Evolutionary conservation across 2,329 filamentous ascomycete genomes (phyloP), one percentile per base, ranked within the genome.

Genomic region (Lecanicillium sp.): DNA sequence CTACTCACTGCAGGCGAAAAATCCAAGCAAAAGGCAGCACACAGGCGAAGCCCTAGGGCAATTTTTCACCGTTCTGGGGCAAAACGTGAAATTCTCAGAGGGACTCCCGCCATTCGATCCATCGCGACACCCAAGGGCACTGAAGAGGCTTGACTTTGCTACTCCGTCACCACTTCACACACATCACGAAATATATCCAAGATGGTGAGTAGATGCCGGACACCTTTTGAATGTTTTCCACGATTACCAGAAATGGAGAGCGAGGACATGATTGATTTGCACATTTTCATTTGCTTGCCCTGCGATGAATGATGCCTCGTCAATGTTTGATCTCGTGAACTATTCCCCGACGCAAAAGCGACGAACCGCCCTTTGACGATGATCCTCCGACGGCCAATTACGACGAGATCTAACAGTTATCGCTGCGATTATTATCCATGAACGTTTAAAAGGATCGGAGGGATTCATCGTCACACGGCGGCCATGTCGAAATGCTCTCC

Each of bases 201-300:
- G 58, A 70, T 70, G 66, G 66, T 69, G 61, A 68, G 66, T 67
- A 49, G 44, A 45, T 46, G 42, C 43, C 42, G 45, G 20, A 22
- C 4, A 25, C 19, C 22, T 22, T 29, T 31, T 30, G 19, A 22
- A n/a, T n/a, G n/a, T n/a, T n/a, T n/a, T n/a, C n/a, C n/a, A n/a
- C n/a, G n/a, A n/a, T n/a, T n/a, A n/a, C n/a, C n/a, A n/a, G n/a
- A n/a, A n/a, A n/a, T n/a, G n/a, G n/a, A 32, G 16, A 32, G 29
- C 7, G 20, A 27, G 27, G 33, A 33, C n/a, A n/a, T n/a, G n/a
- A n/a, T n/a, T n/a, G n/a, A n/a, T n/a, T n/a, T n/a, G n/a, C n/a
- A n/a, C n/a, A n/a, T n/a, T n/a, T n/a, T n/a, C n/a, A n/a, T n/a
- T n/a, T n/a, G n/a, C n/a, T n/a, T n/a, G n/a, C n/a, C n/a, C n/a